Percentiles rank a stretch among this genome's conserved stretches.
Evolutionary conservation across 108 stramenopile genomes (phyloP).

Genomic region (Cyclostephanos invisitatus): DNA sequence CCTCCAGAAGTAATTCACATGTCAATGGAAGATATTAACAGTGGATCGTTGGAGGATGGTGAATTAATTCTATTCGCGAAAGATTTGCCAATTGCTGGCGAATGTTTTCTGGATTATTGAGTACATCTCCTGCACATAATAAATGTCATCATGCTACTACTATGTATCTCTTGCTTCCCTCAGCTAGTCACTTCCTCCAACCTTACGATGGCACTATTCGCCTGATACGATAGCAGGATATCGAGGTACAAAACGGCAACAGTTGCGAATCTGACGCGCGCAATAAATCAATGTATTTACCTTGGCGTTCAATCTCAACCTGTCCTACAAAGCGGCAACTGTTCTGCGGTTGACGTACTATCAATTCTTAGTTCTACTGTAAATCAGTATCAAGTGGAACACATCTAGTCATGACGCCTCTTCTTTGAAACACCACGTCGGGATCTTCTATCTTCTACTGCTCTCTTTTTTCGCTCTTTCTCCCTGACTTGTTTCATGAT

Average conservation of each 20-base stretch:
- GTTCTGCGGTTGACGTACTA: no score
- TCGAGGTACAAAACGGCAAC: no score
- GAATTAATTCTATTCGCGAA: constrained; percentile 42
- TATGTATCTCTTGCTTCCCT: no score
- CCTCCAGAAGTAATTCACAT: constrained; percentile 34
- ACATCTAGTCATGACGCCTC: constrained; percentile 14
- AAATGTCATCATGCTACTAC: no score
- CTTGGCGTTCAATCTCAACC: no score
- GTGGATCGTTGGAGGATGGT: constrained; percentile 47
- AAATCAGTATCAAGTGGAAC: not conserved
- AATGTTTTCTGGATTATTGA: not conserved
- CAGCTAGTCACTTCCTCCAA: no score
- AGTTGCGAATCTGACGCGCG: no score
- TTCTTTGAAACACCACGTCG: constrained; percentile 53
- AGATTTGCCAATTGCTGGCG: not conserved
- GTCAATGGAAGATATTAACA: constrained; percentile 46
- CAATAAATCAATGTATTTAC: no score
- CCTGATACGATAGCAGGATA: no score
- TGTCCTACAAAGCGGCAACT: no score
- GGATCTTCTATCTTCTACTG: constrained; percentile 56
- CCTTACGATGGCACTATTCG: no score
- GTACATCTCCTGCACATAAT: not conserved
- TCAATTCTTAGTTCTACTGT: not conserved
- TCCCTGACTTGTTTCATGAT: constrained; percentile 70
- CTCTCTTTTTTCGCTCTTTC: constrained; percentile 73